Base-by-base conservation (phyloP, 441 rosid genomes). In the Pelargonium fulgidum region DNA sequence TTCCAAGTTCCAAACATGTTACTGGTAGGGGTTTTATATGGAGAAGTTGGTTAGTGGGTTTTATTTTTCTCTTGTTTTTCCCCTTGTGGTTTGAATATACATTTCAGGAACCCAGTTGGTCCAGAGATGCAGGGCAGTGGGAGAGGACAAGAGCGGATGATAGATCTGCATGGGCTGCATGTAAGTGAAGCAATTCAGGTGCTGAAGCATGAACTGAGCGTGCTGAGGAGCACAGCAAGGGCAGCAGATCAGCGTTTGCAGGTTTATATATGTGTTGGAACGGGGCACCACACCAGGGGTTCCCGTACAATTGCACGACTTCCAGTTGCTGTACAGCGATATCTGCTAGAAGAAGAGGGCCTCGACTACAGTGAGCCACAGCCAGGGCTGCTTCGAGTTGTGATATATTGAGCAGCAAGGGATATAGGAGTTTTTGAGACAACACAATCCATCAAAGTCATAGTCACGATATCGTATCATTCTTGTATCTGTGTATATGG, bases 161-260 rank as follows among this genome's bases (percentile, higher is more conserved):
- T 94, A 79, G 97, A 94, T 81, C 85, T 94, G 74, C 99, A 94
- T 20, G 97, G 99, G 54, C 79, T 94, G 74, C 99, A 94, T 72
- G 94, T 89, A 29, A 87, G 79, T 16, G 97, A 92, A 82, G 99
- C 99, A 63, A 77, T 91, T 72, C 91, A 87, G 56, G 81, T 85
- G 75, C 85, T 94, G 75, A 94, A 87, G 84, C 95, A 89, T 3
- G 97, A 92, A 73, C 82, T 92, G 19, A 82, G 84, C 59, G 84
- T 86, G 63, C 75, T 90, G 70, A 86, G 89, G 82, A 85, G 87
- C 79, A 84, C 84, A n/a, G 96, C 92, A 58, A 76, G 85, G 62
- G 90, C 89, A 62, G 82, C 90, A 0, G 92, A 86, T 50, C 92
- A 91, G 83, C 91, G 89, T 42, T 83, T 94, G 71, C 97, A 88